Percentiles rank a stretch among this genome's conserved stretches.
These are phyloP conservation scores for Cryptomeria japonica DNA, from an alignment of 75 land plant genomes.

Conservation along the genomic window DNA sequence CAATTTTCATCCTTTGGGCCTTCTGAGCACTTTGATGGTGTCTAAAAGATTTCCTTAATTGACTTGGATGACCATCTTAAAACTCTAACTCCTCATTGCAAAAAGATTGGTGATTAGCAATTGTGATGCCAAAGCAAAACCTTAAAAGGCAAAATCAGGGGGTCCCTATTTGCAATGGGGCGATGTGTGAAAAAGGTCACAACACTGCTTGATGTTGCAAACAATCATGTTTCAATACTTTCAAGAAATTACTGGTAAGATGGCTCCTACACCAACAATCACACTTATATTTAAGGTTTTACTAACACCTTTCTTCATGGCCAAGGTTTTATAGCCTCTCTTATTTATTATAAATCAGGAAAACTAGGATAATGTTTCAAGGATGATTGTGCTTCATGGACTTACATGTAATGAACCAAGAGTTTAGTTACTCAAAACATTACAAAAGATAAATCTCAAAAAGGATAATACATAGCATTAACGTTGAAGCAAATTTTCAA, in stretches of 20 bases:
- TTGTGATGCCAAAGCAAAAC: no score
- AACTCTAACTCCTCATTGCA: no score
- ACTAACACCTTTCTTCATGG: not conserved
- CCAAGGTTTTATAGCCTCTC: not conserved
- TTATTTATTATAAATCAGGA: not conserved
- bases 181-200: no score
- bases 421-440: not conserved
- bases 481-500: not conserved
- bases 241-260: not conserved
- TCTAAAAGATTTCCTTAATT: no score
- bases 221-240: not conserved
- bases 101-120: no score
- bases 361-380: not conserved
- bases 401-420: not conserved
- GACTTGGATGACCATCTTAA: no score
- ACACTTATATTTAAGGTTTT: not conserved
- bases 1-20: no score
- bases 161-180: no score
- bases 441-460: not conserved
- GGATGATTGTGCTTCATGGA: not conserved
- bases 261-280: not conserved
- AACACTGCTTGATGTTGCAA: not conserved
- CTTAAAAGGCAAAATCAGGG: no score
- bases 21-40: no score
- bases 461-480: not conserved